These are phyloP conservation scores for Davidsoniella eucalypti DNA, from an alignment of 2,329 filamentous ascomycete genomes.

Conservation along the genomic window DNA sequence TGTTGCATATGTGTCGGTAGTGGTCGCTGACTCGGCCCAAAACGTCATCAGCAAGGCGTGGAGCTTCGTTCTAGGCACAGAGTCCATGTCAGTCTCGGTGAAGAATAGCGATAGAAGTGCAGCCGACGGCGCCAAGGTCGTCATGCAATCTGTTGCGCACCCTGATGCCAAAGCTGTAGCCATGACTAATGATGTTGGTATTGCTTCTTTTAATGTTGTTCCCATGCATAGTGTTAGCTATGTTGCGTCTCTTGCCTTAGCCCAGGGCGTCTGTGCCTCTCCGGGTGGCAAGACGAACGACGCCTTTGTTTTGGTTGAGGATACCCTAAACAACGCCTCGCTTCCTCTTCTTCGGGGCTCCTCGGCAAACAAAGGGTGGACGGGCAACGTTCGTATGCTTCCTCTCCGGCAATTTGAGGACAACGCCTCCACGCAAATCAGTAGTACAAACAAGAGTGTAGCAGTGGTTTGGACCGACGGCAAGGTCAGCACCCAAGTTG, in stretches of 20 bases:
- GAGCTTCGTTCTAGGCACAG: conserved; percentile 7
- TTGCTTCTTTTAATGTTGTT: conserved; percentile 4
- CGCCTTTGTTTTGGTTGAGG: background rate
- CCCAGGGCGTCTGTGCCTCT: conserved; percentile 4
- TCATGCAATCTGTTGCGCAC: background rate
- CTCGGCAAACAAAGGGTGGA: background rate
- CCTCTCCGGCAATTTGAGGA: background rate
- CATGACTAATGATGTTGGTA: background rate
- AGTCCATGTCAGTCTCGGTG: background rate
- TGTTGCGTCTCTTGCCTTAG: conserved; percentile 2
- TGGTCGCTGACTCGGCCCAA: conserved; percentile 3
- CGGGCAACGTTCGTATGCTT: background rate
- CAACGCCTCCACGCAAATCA: background rate
- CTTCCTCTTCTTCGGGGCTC: background rate
- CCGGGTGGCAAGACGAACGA: conserved; percentile 4
- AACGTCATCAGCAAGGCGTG: conserved; percentile 7
- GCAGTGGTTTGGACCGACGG: conserved; percentile 3
- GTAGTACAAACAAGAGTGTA: background rate
- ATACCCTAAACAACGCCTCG: background rate
- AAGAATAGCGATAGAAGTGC: conserved; percentile 1
- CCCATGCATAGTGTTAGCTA: conserved; percentile 8
- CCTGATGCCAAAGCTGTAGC: conserved; percentile 3
- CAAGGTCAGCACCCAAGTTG: background rate
- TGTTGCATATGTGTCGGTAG: conserved; percentile 7
- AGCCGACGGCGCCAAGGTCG: conserved; percentile 3